Evolutionary conservation across 2,329 filamentous ascomycete species (phyloP).

Genomic region (Colletotrichum nymphaeae): DNA sequence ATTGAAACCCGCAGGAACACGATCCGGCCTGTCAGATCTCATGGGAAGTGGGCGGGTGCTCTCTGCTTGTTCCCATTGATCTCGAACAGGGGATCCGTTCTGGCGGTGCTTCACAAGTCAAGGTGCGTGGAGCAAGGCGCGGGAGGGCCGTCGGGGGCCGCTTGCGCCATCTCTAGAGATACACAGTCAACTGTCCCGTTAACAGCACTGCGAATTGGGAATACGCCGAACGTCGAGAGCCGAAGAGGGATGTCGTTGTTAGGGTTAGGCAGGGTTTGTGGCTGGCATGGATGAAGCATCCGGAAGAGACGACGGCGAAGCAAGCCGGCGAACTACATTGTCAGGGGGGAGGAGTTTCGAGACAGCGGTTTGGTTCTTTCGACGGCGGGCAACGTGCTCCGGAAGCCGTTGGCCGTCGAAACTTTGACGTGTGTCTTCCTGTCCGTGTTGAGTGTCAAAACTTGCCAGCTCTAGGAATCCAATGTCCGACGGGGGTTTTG

Average conservation of each 20-base stretch:
- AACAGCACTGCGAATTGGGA: neutral
- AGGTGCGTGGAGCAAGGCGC: neutral
- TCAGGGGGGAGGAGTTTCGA: neutral
- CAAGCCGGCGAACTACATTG: neutral
- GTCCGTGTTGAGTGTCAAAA: neutral
- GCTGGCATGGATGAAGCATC: slow-evolving; percentile 2
- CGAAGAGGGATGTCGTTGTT: slow-evolving; percentile 22
- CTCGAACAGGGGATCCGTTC: slow-evolving; percentile 7
- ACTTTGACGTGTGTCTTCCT: neutral
- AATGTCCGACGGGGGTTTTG: neutral
- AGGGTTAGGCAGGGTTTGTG: neutral
- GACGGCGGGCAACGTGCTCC: neutral
- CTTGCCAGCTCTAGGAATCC: neutral
- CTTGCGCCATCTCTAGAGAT: neutral
- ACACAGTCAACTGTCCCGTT: neutral
- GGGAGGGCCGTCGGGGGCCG: slow-evolving; percentile 1
- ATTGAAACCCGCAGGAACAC: neutral
- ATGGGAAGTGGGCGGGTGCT: slow-evolving; percentile 8
- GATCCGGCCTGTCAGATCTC: slow-evolving; percentile 6
- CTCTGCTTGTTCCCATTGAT: neutral
- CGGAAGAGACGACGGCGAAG: slow-evolving; percentile 14
- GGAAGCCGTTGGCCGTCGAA: neutral
- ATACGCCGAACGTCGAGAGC: neutral
- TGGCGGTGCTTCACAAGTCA: neutral
- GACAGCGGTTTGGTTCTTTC: neutral